Conservation (phyloP, 2,329 filamentous ascomycete genomes). For the Ceratocystis huliohia region DNA sequence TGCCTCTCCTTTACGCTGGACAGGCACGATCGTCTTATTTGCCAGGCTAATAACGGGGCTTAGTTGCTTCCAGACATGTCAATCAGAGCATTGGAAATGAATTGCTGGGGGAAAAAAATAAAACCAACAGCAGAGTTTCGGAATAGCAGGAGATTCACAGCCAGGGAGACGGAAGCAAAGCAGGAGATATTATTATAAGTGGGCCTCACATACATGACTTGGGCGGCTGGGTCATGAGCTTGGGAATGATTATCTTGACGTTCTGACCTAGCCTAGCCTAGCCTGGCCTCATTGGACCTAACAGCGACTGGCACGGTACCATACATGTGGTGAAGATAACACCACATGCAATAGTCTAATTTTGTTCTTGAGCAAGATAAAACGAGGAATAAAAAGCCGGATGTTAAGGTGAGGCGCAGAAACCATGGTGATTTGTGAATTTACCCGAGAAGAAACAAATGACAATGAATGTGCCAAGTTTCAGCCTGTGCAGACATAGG, state of each 20-base stretch:
- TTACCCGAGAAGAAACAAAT: constrained; percentile 1
- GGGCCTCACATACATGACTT: not conserved
- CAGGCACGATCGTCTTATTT: no score
- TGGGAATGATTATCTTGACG: not conserved
- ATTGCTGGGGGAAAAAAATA: no score
- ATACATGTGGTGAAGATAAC: not conserved
- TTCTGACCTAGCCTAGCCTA: not conserved
- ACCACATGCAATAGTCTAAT: not conserved
- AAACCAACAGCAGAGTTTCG: not conserved
- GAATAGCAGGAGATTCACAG: not conserved
- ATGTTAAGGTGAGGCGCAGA: not conserved
- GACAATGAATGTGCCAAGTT: constrained; percentile 1
- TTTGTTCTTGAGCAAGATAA: not conserved
- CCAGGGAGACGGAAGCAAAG: not conserved
- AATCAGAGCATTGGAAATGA: not conserved
- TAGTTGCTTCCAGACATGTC: not conserved
- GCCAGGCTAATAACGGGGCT: not conserved
- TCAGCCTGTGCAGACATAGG: not conserved
- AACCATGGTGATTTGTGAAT: not conserved
- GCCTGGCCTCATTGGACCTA: not conserved
- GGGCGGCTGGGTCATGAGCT: not conserved
- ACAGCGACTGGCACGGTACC: not conserved
- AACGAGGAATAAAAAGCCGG: not conserved
- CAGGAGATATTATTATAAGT: not conserved
- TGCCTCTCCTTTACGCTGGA: no score